A percentile compares a stretch with the other conserved stretches of the same genome.
These are phyloP conservation scores for Penicillium coprophilum DNA, from an alignment of 495 filamentous ascomycete genomes.

Conservation along the genomic window DNA sequence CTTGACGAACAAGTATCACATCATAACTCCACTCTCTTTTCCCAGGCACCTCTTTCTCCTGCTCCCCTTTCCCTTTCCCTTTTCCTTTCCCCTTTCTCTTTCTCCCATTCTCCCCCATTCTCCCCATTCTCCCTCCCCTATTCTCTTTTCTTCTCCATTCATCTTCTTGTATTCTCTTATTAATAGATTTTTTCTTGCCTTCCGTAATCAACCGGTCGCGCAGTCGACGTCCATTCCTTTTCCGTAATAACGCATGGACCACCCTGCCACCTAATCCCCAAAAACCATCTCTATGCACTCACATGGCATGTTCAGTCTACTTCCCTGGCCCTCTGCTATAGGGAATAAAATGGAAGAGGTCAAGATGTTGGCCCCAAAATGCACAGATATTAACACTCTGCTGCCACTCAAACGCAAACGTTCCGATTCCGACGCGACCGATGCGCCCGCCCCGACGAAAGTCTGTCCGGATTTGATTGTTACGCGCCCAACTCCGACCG, in stretches of 20 bases:
- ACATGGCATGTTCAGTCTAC: conserved; percentile 60
- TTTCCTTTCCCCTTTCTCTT: conserved; percentile 2
- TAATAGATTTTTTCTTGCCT: conserved; percentile 27
- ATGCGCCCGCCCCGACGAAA: conserved; percentile 38
- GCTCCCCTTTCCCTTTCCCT: conserved; percentile 1
- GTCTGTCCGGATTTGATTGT: conserved; percentile 28
- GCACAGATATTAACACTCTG: conserved; percentile 29
- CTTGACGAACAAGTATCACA: conserved; percentile 18
- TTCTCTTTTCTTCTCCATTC: conserved; percentile 10
- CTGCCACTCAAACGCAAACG: conserved; percentile 58
- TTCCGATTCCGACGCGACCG: conserved; percentile 37
- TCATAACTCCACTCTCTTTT: conserved; percentile 23
- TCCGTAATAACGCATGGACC: conserved; percentile 30
- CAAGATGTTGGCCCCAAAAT: conserved; percentile 44
- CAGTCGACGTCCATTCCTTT: conserved; percentile 31
- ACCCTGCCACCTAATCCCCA: conserved; percentile 23
- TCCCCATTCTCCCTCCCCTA: background rate
- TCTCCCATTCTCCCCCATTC: conserved; percentile 11
- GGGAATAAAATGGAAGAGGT: conserved; percentile 54
- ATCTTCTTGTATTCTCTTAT: conserved; percentile 15
- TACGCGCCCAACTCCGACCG: conserved; percentile 12
- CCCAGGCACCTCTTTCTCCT: conserved; percentile 9
- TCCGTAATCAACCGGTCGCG: conserved; percentile 20
- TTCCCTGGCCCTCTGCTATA: conserved; percentile 56
- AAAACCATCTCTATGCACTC: conserved; percentile 26